Conservation (phyloP, 2,329 filamentous ascomycete genomes). For the Fonsecaea erecta region DNA sequence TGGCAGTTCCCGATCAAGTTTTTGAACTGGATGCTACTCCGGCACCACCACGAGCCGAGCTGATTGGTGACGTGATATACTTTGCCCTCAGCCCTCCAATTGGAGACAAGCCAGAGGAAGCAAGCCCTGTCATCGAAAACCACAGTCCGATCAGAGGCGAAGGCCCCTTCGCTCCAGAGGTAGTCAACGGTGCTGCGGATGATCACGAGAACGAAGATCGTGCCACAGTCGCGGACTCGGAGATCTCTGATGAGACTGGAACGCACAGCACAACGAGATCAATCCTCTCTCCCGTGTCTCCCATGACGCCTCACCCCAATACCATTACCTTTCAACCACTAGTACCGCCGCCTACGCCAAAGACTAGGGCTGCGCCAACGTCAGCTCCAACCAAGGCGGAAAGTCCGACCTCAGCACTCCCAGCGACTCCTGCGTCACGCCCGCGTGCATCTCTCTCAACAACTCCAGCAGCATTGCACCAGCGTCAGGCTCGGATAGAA, state of each 20-base stretch:
- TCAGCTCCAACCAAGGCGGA: neutral
- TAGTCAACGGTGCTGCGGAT: conserved; percentile 8
- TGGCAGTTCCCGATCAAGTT: conserved; percentile 41
- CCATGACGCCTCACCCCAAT: conserved; percentile 22
- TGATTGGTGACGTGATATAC: conserved; percentile 45
- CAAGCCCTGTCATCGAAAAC: conserved; percentile 30
- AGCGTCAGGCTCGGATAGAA: conserved; percentile 44
- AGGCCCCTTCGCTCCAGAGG: conserved; percentile 38
- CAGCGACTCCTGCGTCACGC: neutral
- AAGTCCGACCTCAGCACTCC: neutral
- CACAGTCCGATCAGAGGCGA: conserved; percentile 35
- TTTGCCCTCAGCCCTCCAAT: conserved; percentile 42
- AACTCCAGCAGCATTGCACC: conserved; percentile 16
- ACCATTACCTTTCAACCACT: conserved; percentile 26
- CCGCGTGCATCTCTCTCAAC: conserved; percentile 2
- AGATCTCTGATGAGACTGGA: conserved; percentile 33
- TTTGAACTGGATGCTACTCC: conserved; percentile 49
- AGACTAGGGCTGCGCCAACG: conserved; percentile 6
- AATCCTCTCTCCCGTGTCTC: conserved; percentile 30
- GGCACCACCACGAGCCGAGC: conserved; percentile 42
- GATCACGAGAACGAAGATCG: conserved; percentile 25
- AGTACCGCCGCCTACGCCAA: conserved; percentile 13
- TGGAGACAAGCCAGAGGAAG: conserved; percentile 43
- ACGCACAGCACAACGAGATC: conserved; percentile 33
- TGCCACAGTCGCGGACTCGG: conserved; percentile 23